phyloP scores from a whole-genome alignment of 306 rosid species.

The Cucumis hystrix region DNA sequence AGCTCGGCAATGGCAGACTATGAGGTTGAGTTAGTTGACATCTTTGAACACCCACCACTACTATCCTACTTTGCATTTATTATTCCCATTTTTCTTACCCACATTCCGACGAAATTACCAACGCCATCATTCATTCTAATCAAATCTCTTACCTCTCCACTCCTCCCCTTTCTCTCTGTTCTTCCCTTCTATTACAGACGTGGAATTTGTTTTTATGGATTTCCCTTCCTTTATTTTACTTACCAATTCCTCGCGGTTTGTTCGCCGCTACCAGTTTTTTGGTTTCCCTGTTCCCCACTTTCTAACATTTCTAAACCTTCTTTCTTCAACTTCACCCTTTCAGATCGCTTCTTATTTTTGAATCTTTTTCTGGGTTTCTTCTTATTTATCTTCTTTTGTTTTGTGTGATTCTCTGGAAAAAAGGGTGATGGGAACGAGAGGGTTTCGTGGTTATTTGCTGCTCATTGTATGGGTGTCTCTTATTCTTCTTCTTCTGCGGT shows the following conservation, averaged over 20 bases:
- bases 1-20: background rate
- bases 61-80: constrained; percentile 12
- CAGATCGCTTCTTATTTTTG: background rate
- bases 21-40: constrained; percentile 8
- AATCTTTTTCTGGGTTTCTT: background rate
- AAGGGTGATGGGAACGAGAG: constrained; percentile 29
- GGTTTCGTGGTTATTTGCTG: constrained; percentile 4
- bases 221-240: background rate
- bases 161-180: too few species aligned
- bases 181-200: background rate
- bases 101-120: background rate
- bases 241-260: background rate
- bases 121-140: background rate
- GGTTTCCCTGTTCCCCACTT: background rate
- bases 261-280: background rate
- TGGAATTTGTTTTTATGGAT: background rate
- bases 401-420: background rate
- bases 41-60: constrained; percentile 1
- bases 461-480: constrained; percentile 8
- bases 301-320: background rate
- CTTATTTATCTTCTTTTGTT: background rate
- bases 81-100: background rate
- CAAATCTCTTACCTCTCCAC: too few species aligned
- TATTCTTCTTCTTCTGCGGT: constrained; percentile 7
- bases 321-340: background rate